phyloP scores from a whole-genome alignment of 495 filamentous ascomycete species.

The Penicillium desertorum region DNA sequence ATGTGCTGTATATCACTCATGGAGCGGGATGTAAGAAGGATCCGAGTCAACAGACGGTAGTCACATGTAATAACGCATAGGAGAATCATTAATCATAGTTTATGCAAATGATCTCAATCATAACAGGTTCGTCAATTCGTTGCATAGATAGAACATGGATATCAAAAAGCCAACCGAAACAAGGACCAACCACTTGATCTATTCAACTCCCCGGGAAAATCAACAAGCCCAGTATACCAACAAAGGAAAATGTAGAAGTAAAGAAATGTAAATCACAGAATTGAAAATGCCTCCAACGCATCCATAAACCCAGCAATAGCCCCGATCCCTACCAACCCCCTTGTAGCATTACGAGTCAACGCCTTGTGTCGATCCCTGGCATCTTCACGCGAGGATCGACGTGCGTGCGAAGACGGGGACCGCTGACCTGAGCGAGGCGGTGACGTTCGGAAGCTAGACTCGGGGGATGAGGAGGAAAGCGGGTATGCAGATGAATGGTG shows the following conservation, averaged over 20 bases:
- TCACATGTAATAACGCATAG: background rate
- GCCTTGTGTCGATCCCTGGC: slow-evolving; percentile 25
- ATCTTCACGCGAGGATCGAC: slow-evolving; percentile 24
- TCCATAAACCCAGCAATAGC: slow-evolving; percentile 49
- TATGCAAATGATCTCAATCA: background rate
- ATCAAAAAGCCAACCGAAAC: background rate
- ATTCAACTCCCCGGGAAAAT: background rate
- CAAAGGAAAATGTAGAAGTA: background rate
- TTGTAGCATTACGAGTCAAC: slow-evolving; percentile 38
- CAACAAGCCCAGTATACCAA: background rate
- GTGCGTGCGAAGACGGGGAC: slow-evolving; percentile 16
- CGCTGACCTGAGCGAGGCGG: slow-evolving; percentile 22
- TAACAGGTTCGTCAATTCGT: background rate
- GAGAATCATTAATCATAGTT: background rate
- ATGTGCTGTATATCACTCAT: background rate
- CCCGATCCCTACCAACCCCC: slow-evolving; percentile 42
- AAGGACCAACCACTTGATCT: background rate
- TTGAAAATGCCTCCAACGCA: slow-evolving; percentile 40
- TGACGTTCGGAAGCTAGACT: slow-evolving; percentile 18
- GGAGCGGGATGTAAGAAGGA: background rate
- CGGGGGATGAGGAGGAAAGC: slow-evolving; percentile 27
- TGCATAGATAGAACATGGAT: background rate
- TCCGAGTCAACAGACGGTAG: background rate
- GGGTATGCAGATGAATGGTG: slow-evolving; percentile 22
- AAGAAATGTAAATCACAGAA: slow-evolving; percentile 22